Evolutionary conservation across 2,329 filamentous ascomycete species (phyloP), one percentile per base, ranked within the genome.

Genomic region (Ophiostoma himal-ulmi): DNA sequence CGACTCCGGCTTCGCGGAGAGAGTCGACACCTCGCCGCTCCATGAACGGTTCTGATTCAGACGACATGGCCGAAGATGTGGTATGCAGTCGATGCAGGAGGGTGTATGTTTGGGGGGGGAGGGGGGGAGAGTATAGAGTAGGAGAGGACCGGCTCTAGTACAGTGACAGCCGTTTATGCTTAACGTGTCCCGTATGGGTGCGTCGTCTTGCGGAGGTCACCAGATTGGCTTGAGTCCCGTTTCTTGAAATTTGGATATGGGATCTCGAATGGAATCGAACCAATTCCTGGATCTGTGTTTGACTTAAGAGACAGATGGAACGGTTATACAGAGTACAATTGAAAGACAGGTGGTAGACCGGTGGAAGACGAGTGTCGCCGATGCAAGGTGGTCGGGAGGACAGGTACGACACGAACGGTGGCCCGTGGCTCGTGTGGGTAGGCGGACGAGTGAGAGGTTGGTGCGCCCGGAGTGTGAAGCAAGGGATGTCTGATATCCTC

Each of bases 11-110:
- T 10, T 71, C 69, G 48, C 71, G 72, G 34, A 74, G 64, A 2
- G 71, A 66, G 68, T 69, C 72, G 26, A 73, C 68, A 57, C 70
- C 72, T 37, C 72, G 70, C 64, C 67, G 70, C 26, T 44, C 34
- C 65, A 71, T 30, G 36, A 73, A 70, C 17, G 70, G 57, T 39
- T 71, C 69, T 71, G 68, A 17, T 48, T 68, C 48, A 39, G 62
- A 1, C 41, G 71, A 54, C 72, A 72, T 73, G 65, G 37, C 54
- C 60, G 26, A 26, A 34, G 60, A 37, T 57, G 37, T 20, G 30
- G 13, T 57, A 8, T 57, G 26, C 30, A 39, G 30, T 41, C 5
- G 62, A 14, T 20, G 62, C 41, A 39, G 13, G 34, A 37, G 60
- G 17, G 8, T 37, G 62, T 11, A 65, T 41, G 62, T n/a, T 34